These are phyloP conservation scores for Entomophthora muscae DNA, from an alignment of 371 early-diverging fungal genomes.

Conservation along the genomic window DNA sequence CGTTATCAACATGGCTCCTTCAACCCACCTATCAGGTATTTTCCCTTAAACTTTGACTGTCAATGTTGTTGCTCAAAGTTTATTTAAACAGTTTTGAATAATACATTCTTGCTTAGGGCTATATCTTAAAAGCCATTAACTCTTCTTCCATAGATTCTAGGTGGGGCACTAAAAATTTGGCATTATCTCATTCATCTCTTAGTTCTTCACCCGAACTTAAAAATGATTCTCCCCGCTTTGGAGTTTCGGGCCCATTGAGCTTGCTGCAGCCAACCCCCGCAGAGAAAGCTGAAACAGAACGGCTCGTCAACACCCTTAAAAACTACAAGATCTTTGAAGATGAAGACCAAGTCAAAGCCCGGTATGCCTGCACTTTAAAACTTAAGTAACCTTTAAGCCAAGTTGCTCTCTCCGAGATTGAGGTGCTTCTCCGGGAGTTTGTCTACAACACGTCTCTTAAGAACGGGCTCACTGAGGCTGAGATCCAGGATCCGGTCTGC, in stretches of 20 bases:
- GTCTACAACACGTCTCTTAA: slow-evolving; percentile 53
- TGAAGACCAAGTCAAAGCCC: slow-evolving; percentile 27
- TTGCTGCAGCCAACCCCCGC: slow-evolving; percentile 12
- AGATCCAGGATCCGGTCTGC: slow-evolving; percentile 78
- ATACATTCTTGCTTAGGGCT: no score
- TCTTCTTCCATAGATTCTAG: no score
- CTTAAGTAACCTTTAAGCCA: slow-evolving; percentile 28
- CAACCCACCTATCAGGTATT: no score
- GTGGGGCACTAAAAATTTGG: no score
- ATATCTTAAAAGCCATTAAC: no score
- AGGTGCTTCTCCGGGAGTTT: slow-evolving; percentile 74
- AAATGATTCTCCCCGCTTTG: neutral
- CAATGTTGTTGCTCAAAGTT: no score
- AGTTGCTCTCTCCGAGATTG: slow-evolving; percentile 68
- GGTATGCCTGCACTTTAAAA: neutral
- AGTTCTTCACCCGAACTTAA: neutral
- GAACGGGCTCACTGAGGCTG: slow-evolving; percentile 45
- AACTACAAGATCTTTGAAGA: slow-evolving; percentile 36
- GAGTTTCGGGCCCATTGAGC: neutral
- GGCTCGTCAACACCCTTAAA: slow-evolving; percentile 26
- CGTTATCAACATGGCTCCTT: no score
- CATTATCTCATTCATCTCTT: no score
- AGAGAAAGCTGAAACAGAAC: slow-evolving; percentile 30
- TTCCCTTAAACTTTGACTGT: no score
- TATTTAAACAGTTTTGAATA: no score